Percentiles rank a stretch among this genome's conserved stretches.
phyloP scores from a whole-genome alignment of 2,329 filamentous ascomycete species.

The Nannizzia gypsea region DNA sequence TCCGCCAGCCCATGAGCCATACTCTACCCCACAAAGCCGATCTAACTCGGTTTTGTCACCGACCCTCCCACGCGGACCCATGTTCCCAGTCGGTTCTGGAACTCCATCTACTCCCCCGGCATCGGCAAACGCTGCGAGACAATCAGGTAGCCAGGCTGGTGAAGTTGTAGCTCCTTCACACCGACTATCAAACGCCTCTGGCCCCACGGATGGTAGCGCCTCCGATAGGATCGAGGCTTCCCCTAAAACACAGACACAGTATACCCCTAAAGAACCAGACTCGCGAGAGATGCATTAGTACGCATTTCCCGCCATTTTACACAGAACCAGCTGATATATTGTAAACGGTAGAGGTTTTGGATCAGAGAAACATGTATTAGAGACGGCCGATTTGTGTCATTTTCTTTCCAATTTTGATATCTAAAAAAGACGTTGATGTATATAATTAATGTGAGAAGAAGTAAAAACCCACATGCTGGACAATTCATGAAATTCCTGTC shows the following conservation, averaged over 20 bases:
- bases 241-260: background rate
- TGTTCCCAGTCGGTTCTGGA: constrained; percentile 4
- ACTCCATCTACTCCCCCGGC: constrained; percentile 4
- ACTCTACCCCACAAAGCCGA: background rate
- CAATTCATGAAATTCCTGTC: background rate
- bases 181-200: background rate
- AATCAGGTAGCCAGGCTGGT: background rate
- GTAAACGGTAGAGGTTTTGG: background rate
- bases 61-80: background rate
- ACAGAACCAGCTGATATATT: background rate
- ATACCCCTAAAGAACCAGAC: background rate
- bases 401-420: background rate
- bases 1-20: background rate
- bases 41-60: background rate
- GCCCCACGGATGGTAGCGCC: background rate
- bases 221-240: background rate
- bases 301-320: background rate
- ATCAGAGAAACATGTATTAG: background rate
- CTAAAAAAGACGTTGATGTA: background rate
- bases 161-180: background rate
- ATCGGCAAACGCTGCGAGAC: background rate
- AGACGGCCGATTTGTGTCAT: background rate
- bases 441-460: background rate
- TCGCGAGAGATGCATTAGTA: background rate
- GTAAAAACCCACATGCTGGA: background rate